These are phyloP conservation scores for Ustilago bromivora DNA, from an alignment of 1,284 basidiomycete species.

Conservation along the genomic window DNA sequence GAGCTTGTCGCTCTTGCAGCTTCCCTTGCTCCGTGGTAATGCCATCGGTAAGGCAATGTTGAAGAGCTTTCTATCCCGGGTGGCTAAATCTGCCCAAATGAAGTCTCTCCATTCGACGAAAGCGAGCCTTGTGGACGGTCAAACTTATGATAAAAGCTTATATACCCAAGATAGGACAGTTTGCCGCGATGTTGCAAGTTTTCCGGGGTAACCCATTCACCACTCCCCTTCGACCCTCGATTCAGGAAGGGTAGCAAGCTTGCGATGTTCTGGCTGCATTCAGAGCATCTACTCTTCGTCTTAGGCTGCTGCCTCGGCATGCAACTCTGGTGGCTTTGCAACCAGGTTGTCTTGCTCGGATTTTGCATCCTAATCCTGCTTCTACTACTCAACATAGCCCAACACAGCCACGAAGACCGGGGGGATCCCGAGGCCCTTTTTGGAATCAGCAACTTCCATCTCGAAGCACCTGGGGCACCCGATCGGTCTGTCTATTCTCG, in stretches of 20 bases:
- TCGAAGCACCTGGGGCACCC: background rate
- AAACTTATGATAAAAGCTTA: too few species aligned
- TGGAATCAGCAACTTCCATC: background rate
- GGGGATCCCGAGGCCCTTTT: background rate
- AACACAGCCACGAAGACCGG: background rate
- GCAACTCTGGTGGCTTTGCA: conserved; percentile 12
- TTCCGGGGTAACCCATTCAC: too few species aligned
- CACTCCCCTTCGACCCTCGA: too few species aligned
- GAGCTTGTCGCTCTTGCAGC: background rate
- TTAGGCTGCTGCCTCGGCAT: conserved; percentile 11
- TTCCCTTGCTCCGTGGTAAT: background rate
- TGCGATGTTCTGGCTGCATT: background rate
- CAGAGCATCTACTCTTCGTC: background rate
- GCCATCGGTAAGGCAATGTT: background rate
- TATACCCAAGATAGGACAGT: too few species aligned
- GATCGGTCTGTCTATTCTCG: background rate
- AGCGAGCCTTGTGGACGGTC: too few species aligned
- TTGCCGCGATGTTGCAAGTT: too few species aligned
- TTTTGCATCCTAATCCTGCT: conserved; percentile 1
- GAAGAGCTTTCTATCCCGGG: too few species aligned
- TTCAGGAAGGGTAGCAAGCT: too few species aligned
- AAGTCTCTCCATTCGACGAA: too few species aligned
- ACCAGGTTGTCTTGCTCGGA: background rate
- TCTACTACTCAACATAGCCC: background rate
- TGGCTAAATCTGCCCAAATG: too few species aligned